Evolutionary conservation across 2,329 filamentous ascomycete genomes (phyloP).

Genomic region (Penicillium sp.): DNA sequence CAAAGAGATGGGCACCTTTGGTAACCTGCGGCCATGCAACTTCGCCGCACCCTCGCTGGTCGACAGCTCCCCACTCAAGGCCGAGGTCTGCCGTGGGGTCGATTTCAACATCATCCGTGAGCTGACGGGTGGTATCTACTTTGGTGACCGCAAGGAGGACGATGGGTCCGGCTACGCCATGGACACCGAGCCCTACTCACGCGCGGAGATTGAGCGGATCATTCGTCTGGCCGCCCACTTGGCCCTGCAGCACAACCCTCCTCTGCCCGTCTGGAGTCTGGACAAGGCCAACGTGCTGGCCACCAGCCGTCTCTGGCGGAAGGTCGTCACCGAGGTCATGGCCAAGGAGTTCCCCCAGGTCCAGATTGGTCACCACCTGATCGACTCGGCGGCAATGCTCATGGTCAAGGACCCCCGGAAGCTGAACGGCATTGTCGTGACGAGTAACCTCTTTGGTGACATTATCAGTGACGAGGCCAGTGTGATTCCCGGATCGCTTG

Average conservation of each 20-base stretch:
- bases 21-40: constrained; percentile 92
- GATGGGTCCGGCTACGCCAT: constrained; percentile 67
- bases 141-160: constrained; percentile 76
- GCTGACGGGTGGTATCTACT: constrained; percentile 90
- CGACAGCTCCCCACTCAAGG: constrained; percentile 79
- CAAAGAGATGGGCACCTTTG: constrained; percentile 90
- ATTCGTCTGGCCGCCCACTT: constrained; percentile 75
- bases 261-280: constrained; percentile 73
- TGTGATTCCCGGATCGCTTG: constrained; percentile 86
- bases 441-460: constrained; percentile 91
- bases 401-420: constrained; percentile 89
- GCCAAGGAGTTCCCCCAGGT: constrained; percentile 82
- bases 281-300: constrained; percentile 98
- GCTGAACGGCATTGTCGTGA: constrained; percentile 86
- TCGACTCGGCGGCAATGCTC: constrained; percentile 95
- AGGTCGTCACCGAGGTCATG: constrained; percentile 78
- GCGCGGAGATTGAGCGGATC: constrained; percentile 80
- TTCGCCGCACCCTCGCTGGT: constrained; percentile 85
- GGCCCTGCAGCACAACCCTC: constrained; percentile 69
- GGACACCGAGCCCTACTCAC: constrained; percentile 83
- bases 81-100: constrained; percentile 74
- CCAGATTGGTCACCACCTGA: constrained; percentile 79
- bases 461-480: constrained; percentile 94
- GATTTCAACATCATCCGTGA: constrained; percentile 93
- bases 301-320: constrained; percentile 82